These are phyloP conservation scores for Kodamaea kakaduensis DNA, from an alignment of 805 yeast species.

Conservation along the genomic window DNA sequence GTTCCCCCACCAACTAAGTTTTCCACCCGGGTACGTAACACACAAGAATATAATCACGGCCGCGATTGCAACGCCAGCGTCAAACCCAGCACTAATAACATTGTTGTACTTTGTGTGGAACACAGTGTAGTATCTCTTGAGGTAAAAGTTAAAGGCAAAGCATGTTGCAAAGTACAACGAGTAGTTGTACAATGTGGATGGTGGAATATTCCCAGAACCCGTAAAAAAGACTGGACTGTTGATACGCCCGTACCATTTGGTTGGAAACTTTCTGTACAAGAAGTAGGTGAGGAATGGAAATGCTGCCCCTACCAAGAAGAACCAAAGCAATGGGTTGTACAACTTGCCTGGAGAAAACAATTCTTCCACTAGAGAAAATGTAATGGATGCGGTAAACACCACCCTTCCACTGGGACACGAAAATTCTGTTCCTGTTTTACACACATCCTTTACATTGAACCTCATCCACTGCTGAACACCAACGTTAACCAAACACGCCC, in stretches of 20 bases:
- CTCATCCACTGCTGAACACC: slow-evolving; percentile 42
- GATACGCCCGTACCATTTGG: slow-evolving; percentile 19
- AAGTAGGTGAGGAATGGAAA: slow-evolving; percentile 36
- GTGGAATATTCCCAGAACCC: slow-evolving; percentile 18
- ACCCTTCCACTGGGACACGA: slow-evolving; percentile 38
- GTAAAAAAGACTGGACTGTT: slow-evolving; percentile 13
- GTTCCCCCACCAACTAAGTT: slow-evolving; percentile 17
- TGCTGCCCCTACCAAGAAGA: slow-evolving; percentile 36
- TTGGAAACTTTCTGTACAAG: slow-evolving; percentile 40
- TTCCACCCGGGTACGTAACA: slow-evolving; percentile 17
- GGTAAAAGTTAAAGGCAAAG: slow-evolving; percentile 15
- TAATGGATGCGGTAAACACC: slow-evolving; percentile 41
- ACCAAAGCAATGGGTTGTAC: slow-evolving; percentile 33
- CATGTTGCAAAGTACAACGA: slow-evolving; percentile 16
- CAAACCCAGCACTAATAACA: slow-evolving; percentile 15
- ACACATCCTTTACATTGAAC: slow-evolving; percentile 30
- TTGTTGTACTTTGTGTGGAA: slow-evolving; percentile 15
- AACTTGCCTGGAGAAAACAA: slow-evolving; percentile 14
- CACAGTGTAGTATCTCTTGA: slow-evolving; percentile 11
- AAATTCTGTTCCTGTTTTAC: slow-evolving; percentile 14
- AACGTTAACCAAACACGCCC: slow-evolving; percentile 39
- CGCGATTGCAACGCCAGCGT: slow-evolving; percentile 27
- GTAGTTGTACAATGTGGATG: slow-evolving; percentile 17
- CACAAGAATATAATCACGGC: slow-evolving; percentile 37
- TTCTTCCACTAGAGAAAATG: slow-evolving; percentile 37